These are phyloP conservation scores for Amaranthus hypochondriacus DNA, from an alignment of 148 eudicot genomes.

Conservation along the genomic window DNA sequence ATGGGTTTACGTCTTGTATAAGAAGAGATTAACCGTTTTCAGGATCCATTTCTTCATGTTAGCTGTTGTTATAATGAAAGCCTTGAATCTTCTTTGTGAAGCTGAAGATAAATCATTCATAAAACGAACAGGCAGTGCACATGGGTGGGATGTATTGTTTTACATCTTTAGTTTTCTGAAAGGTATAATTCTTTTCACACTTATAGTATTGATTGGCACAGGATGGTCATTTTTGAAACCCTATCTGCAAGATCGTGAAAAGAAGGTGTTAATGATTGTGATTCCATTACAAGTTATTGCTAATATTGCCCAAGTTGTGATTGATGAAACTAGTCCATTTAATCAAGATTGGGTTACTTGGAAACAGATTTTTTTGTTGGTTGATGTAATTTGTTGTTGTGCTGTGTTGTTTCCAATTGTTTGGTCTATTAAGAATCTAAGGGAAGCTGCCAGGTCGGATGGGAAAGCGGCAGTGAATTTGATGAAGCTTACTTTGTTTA, in stretches of 20 bases:
- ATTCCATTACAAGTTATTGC: conserved; percentile 78
- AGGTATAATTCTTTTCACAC: conserved; percentile 54
- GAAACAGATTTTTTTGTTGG: conserved; percentile 74
- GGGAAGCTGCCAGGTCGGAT: conserved; percentile 63
- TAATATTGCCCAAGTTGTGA: conserved; percentile 64
- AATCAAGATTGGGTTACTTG: conserved; percentile 62
- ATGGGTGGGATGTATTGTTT: conserved; percentile 81
- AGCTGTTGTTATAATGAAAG: conserved; percentile 51
- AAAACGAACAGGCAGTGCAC: conserved; percentile 60
- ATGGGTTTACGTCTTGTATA: conserved; percentile 40
- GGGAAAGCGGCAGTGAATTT: conserved; percentile 81
- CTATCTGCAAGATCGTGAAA: conserved; percentile 66
- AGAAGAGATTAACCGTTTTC: conserved; percentile 45
- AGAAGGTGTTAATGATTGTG: conserved; percentile 74
- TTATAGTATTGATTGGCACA: conserved; percentile 84
- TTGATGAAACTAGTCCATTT: conserved; percentile 64
- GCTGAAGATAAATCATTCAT: conserved; percentile 74
- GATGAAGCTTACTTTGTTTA: conserved; percentile 65
- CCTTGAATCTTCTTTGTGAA: conserved; percentile 59
- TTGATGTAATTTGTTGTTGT: conserved; percentile 72
- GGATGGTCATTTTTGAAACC: conserved; percentile 90
- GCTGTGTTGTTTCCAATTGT: conserved; percentile 78
- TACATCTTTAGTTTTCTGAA: conserved; percentile 62
- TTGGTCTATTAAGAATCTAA: conserved; percentile 74
- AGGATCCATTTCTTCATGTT: conserved; percentile 70